Conservation (phyloP, 2,329 filamentous ascomycete genomes). For the Emergomyces pasteurianus region DNA sequence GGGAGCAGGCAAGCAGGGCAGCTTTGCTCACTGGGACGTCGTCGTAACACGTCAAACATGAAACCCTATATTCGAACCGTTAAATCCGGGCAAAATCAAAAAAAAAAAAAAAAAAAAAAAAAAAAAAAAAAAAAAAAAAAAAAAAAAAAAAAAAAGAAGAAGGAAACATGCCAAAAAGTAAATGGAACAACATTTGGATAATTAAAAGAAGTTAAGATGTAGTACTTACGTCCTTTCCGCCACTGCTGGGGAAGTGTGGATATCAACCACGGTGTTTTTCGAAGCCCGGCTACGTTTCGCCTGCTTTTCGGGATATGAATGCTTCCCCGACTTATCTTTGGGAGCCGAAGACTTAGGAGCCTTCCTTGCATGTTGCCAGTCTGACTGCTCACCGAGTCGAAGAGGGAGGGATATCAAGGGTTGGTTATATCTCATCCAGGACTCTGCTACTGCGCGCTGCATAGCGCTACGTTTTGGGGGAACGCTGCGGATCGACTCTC, state of each 20-base stretch:
- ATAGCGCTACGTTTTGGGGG: not conserved
- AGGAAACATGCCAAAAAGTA: not conserved
- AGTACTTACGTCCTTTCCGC: conserved; percentile 9
- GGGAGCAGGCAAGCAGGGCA: conserved; percentile 62
- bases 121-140: not conserved
- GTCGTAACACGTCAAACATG: conserved; percentile 63
- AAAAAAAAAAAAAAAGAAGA: not conserved
- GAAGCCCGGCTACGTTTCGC: conserved; percentile 2
- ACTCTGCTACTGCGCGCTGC: not conserved
- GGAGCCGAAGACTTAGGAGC: not conserved
- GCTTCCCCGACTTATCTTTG: not conserved
- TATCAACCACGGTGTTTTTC: conserved; percentile 6
- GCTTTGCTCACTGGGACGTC: conserved; percentile 52
- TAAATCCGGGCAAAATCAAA: not conserved
- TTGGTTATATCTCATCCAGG: not conserved
- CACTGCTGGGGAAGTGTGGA: conserved; percentile 1
- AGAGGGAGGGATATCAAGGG: not conserved
- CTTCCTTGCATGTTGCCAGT: not conserved
- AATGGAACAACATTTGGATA: not conserved
- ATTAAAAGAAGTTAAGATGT: not conserved
- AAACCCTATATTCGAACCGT: conserved; percentile 38
- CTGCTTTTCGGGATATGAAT: not conserved
- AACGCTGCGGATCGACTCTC: not conserved
- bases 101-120: too few relatives aligned
- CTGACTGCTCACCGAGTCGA: not conserved